These are phyloP conservation scores for Coprinopsis sp. DNA, from an alignment of 768 basidiomycete species.

Conservation along the genomic window DNA sequence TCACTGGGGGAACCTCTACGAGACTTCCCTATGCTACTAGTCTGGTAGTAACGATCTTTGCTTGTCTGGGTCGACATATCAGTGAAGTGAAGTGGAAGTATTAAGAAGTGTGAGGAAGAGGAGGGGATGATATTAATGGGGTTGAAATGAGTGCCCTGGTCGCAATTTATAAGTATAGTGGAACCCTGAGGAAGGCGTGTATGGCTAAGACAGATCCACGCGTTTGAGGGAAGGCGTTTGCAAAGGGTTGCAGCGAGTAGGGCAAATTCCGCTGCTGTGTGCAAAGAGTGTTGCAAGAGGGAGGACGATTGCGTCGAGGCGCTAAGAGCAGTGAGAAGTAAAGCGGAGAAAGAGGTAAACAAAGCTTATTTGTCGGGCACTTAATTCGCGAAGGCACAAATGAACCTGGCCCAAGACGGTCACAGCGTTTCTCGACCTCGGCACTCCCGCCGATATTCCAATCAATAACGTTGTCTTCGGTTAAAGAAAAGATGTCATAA, in stretches of 20 bases:
- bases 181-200: constrained; percentile 35
- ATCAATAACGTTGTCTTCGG: constrained; percentile 18
- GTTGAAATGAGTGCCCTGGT: constrained; percentile 6
- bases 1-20: constrained; percentile 69
- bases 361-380: constrained; percentile 33
- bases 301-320: constrained; percentile 19
- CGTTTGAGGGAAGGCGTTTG: constrained; percentile 40
- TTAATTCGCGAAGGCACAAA: constrained; percentile 26
- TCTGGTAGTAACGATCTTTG: constrained; percentile 68
- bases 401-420: constrained; percentile 23
- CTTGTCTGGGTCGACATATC: constrained; percentile 60
- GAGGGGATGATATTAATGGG: constrained; percentile 42
- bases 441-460: constrained; percentile 21
- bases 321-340: constrained; percentile 17
- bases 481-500: constrained; percentile 25
- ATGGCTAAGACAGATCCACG: constrained; percentile 36
- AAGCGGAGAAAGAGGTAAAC: constrained; percentile 26
- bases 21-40: constrained; percentile 55
- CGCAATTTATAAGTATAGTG: constrained; percentile 8
- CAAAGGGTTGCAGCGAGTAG: constrained; percentile 28
- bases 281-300: constrained; percentile 16
- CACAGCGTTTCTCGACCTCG: constrained; percentile 19
- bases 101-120: constrained; percentile 47
- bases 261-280: constrained; percentile 14
- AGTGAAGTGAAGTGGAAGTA: constrained; percentile 50